A percentile compares a stretch with the other conserved stretches of the same genome.
Conservation (phyloP, 1,284 basidiomycete genomes). For the Pseudomicrostroma phylloplanum region DNA sequence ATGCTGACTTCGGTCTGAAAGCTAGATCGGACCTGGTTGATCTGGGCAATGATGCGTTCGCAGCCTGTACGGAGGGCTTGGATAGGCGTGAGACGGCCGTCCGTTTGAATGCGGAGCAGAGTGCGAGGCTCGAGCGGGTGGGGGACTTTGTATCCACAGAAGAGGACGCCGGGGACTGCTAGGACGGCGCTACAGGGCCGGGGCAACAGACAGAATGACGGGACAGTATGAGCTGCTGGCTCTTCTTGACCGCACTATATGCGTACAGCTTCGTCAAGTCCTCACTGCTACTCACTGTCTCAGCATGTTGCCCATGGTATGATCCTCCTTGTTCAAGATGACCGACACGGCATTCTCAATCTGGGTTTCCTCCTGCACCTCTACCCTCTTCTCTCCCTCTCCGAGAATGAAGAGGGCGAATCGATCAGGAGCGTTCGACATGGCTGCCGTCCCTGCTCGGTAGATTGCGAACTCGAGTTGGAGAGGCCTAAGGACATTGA, state of each 20-base stretch:
- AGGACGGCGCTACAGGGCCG: slow-evolving; percentile 30
- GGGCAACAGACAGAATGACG: not conserved
- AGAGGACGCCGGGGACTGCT: slow-evolving; percentile 57
- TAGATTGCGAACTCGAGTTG: not conserved
- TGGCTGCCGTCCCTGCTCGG: slow-evolving; percentile 12
- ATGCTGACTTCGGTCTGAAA: slow-evolving; percentile 10
- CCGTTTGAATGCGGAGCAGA: slow-evolving; percentile 88
- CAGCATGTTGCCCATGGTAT: slow-evolving; percentile 92
- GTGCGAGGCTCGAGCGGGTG: slow-evolving; percentile 93
- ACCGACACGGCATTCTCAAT: slow-evolving; percentile 94
- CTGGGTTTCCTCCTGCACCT: slow-evolving; percentile 89
- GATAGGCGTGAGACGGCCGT: slow-evolving; percentile 76
- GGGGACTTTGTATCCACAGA: slow-evolving; percentile 95
- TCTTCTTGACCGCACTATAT: not conserved
- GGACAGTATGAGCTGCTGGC: not conserved
- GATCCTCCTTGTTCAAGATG: slow-evolving; percentile 90
- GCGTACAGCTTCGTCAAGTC: not conserved
- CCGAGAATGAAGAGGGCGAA: slow-evolving; percentile 85
- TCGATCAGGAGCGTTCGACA: slow-evolving; percentile 76
- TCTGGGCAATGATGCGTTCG: slow-evolving; percentile 70
- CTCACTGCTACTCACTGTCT: slow-evolving; percentile 65
- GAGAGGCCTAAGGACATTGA: not conserved
- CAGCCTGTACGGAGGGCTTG: slow-evolving; percentile 78
- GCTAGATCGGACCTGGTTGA: slow-evolving; percentile 51
- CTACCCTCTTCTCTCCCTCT: slow-evolving; percentile 84